A percentile compares a stretch with the other conserved stretches of the same genome.
phyloP scores from a whole-genome alignment of 148 eudicot genomes.

The Silene uniflora region DNA sequence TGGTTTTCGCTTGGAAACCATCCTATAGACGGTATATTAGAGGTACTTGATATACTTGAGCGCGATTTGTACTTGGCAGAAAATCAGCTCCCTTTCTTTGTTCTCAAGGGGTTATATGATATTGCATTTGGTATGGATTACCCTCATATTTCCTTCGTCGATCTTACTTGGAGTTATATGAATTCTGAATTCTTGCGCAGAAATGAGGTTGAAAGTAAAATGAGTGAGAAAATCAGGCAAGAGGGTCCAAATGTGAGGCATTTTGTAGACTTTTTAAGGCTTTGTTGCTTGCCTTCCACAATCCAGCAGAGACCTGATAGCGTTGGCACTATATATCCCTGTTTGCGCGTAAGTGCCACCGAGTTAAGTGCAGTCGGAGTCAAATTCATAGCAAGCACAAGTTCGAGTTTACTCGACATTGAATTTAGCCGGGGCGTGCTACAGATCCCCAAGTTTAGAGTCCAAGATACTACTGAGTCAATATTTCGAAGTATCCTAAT shows the following conservation, averaged over 20 bases:
- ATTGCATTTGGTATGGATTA: conserved; percentile 6
- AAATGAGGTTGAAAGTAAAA: not conserved
- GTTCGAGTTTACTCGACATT: conserved; percentile 13
- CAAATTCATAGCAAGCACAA: conserved; percentile 11
- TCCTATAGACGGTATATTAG: not conserved
- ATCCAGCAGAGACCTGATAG: not conserved
- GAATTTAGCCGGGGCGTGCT: conserved; percentile 12
- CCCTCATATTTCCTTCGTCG: conserved; percentile 3
- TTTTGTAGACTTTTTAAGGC: conserved; percentile 18
- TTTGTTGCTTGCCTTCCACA: conserved; percentile 3
- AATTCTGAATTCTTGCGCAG: not conserved
- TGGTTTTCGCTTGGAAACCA: not conserved
- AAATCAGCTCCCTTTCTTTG: conserved; percentile 30
- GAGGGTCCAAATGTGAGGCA: conserved; percentile 10
- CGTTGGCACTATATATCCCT: not conserved
- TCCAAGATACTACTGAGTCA: conserved; percentile 14
- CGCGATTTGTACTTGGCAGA: conserved; percentile 22
- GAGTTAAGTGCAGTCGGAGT: conserved; percentile 26
- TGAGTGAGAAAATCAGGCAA: not conserved
- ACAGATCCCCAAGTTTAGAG: conserved; percentile 17
- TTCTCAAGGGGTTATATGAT: conserved; percentile 21
- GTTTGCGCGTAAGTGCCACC: conserved; percentile 12
- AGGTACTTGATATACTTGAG: conserved; percentile 3
- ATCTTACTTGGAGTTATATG: not conserved
- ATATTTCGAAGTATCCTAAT: conserved; percentile 15